These are phyloP conservation scores for Syzygium aqueum DNA, from an alignment of 345 rosid genomes.

Conservation along the genomic window DNA sequence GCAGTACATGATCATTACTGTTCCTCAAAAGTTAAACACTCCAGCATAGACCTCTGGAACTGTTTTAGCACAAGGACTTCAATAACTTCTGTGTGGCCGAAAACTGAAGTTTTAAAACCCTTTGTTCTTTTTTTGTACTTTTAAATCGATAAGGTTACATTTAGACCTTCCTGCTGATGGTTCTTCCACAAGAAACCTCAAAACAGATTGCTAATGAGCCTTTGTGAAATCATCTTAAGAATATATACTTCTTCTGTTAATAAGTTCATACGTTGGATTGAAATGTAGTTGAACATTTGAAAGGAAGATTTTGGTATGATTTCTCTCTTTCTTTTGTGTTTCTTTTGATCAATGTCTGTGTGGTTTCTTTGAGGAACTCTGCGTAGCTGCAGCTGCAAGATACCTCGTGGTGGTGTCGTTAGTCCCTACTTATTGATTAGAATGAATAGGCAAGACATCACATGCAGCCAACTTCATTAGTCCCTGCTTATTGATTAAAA, in stretches of 20 bases:
- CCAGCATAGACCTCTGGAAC: neutral
- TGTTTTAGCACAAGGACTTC: neutral
- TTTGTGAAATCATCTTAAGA: neutral
- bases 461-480: neutral
- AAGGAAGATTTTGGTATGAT: neutral
- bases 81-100: neutral
- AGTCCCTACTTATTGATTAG: neutral
- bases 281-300: neutral
- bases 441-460: neutral
- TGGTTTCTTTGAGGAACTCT: neutral
- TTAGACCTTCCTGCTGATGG: neutral
- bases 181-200: neutral
- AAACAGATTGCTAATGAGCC: neutral
- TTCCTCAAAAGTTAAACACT: neutral
- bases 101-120: neutral
- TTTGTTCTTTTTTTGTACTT: neutral
- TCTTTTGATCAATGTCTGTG: neutral
- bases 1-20: neutral
- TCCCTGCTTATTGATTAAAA: neutral
- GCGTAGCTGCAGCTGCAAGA: neutral
- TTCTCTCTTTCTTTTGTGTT: neutral
- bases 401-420: neutral
- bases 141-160: neutral
- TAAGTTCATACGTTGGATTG: neutral
- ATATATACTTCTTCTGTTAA: neutral